Evolutionary conservation across 148 eudicot genomes (phyloP).

Genomic region (Amaranthus hypochondriacus): DNA sequence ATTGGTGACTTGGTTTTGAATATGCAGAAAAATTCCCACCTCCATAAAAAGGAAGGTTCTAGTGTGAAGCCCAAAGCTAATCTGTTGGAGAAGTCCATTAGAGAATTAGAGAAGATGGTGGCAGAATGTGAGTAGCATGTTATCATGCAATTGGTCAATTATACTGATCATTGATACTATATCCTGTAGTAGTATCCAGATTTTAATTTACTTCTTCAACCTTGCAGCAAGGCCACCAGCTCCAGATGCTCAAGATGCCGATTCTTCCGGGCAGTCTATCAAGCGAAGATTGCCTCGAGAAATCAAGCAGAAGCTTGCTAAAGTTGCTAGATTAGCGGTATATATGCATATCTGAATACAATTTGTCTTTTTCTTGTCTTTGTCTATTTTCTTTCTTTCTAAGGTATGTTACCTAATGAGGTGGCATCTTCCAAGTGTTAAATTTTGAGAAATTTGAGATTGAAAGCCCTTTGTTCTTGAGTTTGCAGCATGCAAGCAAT

Average conservation of each 20-base stretch:
- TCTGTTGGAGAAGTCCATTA: slow-evolving; percentile 77
- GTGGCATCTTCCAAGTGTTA: not conserved
- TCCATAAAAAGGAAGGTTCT: slow-evolving; percentile 73
- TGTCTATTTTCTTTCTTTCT: not conserved
- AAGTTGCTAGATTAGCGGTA: slow-evolving; percentile 95
- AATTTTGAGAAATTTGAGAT: slow-evolving; percentile 4
- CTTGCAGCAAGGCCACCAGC: slow-evolving; percentile 74
- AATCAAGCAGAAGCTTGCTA: slow-evolving; percentile 88
- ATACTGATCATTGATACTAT: slow-evolving; percentile 2
- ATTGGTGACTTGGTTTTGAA: not conserved
- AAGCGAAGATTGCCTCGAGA: slow-evolving; percentile 92
- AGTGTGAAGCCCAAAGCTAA: slow-evolving; percentile 52
- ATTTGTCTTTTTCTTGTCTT: not conserved
- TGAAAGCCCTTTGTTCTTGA: slow-evolving; percentile 14
- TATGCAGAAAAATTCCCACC: slow-evolving; percentile 50
- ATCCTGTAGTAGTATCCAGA: slow-evolving; percentile 3
- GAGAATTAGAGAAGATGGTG: slow-evolving; percentile 90
- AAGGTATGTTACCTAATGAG: not conserved
- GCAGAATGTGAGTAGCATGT: slow-evolving; percentile 69
- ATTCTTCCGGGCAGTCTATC: slow-evolving; percentile 61
- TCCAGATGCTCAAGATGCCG: slow-evolving; percentile 64
- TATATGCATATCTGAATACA: slow-evolving; percentile 2
- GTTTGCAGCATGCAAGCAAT: slow-evolving; percentile 70
- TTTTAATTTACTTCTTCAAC: slow-evolving; percentile 16
- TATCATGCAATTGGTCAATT: slow-evolving; percentile 8